Evolutionary conservation across 2,329 filamentous ascomycete species (phyloP).

Genomic region (Cordyceps cicadae): DNA sequence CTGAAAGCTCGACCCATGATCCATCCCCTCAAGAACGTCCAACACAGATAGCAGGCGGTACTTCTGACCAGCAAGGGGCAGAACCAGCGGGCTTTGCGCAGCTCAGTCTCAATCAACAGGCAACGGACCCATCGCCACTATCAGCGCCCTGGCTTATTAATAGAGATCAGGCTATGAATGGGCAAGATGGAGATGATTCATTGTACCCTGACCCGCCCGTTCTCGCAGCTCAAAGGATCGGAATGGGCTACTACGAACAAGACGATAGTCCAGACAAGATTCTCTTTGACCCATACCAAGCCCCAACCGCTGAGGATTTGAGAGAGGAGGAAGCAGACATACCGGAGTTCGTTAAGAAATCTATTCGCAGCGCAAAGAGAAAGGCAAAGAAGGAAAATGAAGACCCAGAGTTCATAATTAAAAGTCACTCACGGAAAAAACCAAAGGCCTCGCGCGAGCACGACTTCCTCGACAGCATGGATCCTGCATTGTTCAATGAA

Average conservation of each 20-base stretch:
- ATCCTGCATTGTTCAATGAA: slow-evolving; percentile 43
- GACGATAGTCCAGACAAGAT: slow-evolving; percentile 50
- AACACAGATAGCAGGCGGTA: neutral
- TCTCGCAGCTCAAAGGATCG: slow-evolving; percentile 41
- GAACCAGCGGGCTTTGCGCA: neutral
- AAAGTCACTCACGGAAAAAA: slow-evolving; percentile 35
- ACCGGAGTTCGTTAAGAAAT: slow-evolving; percentile 48
- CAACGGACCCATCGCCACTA: neutral
- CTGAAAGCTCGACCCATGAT: neutral
- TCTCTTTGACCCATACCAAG: slow-evolving; percentile 51
- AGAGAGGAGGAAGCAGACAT: slow-evolving; percentile 37
- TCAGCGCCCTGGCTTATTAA: slow-evolving; percentile 2
- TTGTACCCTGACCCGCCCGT: slow-evolving; percentile 43
- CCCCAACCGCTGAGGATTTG: slow-evolving; percentile 38
- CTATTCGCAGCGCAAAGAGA: slow-evolving; percentile 44
- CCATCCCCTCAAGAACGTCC: neutral
- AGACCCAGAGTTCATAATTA: slow-evolving; percentile 44
- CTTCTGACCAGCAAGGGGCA: neutral
- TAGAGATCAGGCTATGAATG: neutral
- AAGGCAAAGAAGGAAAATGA: slow-evolving; percentile 45
- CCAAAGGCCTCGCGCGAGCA: slow-evolving; percentile 18
- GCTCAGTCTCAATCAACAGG: neutral
- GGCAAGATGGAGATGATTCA: slow-evolving; percentile 23
- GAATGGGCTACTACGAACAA: slow-evolving; percentile 54
- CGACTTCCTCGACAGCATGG: slow-evolving; percentile 35